Conservation (phyloP, 1,284 basidiomycete species). For the Moesziomyces globuligerus region DNA sequence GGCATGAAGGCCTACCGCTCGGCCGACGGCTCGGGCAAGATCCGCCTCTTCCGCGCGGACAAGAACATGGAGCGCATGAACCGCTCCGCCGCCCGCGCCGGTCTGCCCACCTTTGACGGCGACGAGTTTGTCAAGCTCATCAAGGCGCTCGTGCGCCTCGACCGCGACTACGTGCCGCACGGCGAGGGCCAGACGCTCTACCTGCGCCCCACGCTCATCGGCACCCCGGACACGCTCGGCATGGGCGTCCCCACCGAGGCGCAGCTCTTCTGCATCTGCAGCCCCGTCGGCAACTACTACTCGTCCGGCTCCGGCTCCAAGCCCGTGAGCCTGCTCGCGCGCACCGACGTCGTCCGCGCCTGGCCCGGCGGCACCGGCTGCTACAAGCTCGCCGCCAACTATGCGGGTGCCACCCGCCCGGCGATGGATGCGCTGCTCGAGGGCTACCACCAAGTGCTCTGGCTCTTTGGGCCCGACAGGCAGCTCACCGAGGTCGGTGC, state of each 20-base stretch:
- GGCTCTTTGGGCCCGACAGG: slow-evolving; percentile 46
- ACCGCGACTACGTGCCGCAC: slow-evolving; percentile 44
- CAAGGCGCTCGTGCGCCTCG: slow-evolving; percentile 47
- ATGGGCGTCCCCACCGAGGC: slow-evolving; percentile 52
- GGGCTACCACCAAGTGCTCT: slow-evolving; percentile 51
- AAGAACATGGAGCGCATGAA: slow-evolving; percentile 60
- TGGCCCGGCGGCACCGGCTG: slow-evolving; percentile 91
- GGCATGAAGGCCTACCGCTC: slow-evolving; percentile 58
- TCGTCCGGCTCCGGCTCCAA: slow-evolving; percentile 48
- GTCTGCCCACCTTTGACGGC: slow-evolving; percentile 48
- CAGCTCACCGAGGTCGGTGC: slow-evolving; percentile 55
- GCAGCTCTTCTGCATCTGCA: slow-evolving; percentile 55
- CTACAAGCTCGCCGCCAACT: slow-evolving; percentile 87
- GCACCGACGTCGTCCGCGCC: slow-evolving; percentile 72
- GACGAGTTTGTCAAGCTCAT: slow-evolving; percentile 53
- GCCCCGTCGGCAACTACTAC: slow-evolving; percentile 55
- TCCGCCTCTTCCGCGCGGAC: slow-evolving; percentile 50
- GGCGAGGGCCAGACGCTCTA: slow-evolving; percentile 46
- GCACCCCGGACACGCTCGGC: slow-evolving; percentile 45
- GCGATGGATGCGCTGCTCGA: slow-evolving; percentile 42
- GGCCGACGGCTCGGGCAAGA: slow-evolving; percentile 42
- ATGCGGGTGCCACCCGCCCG: slow-evolving; percentile 46
- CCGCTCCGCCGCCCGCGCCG: slow-evolving; percentile 46
- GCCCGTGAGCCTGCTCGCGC: slow-evolving; percentile 44
- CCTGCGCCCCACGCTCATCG: slow-evolving; percentile 53